Base-by-base conservation (phyloP, 331 rosid species). In the Erythrophleum ivorense region DNA sequence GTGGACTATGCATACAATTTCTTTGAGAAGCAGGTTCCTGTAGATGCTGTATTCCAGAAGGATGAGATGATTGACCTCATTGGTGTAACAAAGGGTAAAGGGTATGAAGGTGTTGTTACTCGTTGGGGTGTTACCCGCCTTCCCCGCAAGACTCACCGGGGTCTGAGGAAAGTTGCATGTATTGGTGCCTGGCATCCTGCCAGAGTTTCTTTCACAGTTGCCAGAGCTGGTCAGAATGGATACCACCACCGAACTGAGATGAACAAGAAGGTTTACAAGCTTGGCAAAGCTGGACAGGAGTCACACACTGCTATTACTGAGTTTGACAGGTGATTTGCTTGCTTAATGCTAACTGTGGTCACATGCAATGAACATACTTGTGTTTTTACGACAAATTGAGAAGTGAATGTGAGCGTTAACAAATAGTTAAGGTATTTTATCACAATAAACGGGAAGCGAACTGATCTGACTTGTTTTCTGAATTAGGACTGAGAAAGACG, bases 141-240 rank as follows among this genome's bases (percentile, higher is more conserved):
- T 80, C 96, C 96, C 34, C 96, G 96, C 6, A 91, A 91, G 87
- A 91, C 96, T 54, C 95, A 89, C 71, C 84, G 93, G 80, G 95
- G 93, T 86, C 75, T 91, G 79, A 81, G 95, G 78, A 91, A 91
- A 87, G 96, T 92, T 21, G 97, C 95, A 0, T 92, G 97, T 92
- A 92, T 92, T 82, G 97, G 97, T 81, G 97, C 95, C 4, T 91
- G 97, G 95, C 95, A 92, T 86, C 97, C 95, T 81, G 94, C 97
- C 0, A 89, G 95, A 83, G 97, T 92, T 24, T 92, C 97, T 2
- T 92, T 89, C 70, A 92, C 94, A 0, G 95, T 92, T 83, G 97
- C 95, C 8, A 89, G 97, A 83, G 97, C 95, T 88, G 95, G 97
- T 83, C 94, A 92, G 76, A 92, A 92, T 57, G 97, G 97, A 33